Percentiles rank a stretch among this genome's conserved stretches.
Evolutionary conservation across 345 rosid genomes (phyloP).

Genomic region (Syzygium aromaticum): DNA sequence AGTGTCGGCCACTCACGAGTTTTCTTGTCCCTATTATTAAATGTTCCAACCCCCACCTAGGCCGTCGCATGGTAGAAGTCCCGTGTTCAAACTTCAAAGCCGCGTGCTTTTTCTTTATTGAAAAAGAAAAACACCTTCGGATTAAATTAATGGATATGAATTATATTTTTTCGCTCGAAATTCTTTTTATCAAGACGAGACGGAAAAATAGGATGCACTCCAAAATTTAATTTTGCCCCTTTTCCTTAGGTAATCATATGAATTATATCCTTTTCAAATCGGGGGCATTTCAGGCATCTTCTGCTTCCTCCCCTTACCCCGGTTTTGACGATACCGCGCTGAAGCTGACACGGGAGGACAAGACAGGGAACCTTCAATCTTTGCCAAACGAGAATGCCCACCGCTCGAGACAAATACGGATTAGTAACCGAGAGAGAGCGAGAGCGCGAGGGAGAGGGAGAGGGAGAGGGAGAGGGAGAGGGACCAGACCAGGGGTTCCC

Average conservation of each 20-base stretch:
- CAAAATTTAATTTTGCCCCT: neutral
- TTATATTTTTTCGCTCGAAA: neutral
- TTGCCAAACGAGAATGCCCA: neutral
- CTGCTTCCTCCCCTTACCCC: neutral
- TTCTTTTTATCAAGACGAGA: neutral
- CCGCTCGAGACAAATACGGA: neutral
- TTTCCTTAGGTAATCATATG: no score
- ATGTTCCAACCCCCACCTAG: neutral
- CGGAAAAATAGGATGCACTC: neutral
- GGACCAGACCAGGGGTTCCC: neutral
- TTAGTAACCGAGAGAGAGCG: no score
- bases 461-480: no score
- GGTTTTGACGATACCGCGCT: neutral
- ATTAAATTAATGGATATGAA: neutral
- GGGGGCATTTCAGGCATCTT: neutral
- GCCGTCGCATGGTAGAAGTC: no score
- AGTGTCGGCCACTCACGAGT: neutral
- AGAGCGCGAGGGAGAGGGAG: neutral
- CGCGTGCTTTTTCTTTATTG: neutral
- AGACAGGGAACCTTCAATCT: neutral
- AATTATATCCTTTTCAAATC: neutral
- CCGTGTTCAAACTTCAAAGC: neutral
- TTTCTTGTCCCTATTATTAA: neutral
- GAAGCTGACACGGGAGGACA: neutral
- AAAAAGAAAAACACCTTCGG: neutral